These are phyloP conservation scores for Fusarium transvaalense DNA, from an alignment of 2,329 filamentous ascomycete genomes.

Conservation along the genomic window DNA sequence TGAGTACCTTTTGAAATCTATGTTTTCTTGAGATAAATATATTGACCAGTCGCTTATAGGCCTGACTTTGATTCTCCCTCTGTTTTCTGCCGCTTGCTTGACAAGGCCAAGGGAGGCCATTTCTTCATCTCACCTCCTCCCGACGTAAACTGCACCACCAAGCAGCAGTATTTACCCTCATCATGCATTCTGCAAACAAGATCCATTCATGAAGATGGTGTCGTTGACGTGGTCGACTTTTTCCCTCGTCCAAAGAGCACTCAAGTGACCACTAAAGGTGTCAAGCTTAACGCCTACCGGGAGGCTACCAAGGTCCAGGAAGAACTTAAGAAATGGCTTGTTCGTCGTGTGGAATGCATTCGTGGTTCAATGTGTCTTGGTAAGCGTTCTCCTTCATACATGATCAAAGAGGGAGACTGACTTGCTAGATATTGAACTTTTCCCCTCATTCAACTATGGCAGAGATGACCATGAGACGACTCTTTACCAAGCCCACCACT, in stretches of 20 bases:
- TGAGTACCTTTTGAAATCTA: constrained; percentile 50
- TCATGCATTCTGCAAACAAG: constrained; percentile 82
- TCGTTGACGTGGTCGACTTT: constrained; percentile 80
- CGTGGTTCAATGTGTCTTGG: constrained; percentile 73
- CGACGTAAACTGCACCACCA: constrained; percentile 71
- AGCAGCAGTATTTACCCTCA: constrained; percentile 81
- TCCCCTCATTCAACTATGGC: constrained; percentile 80
- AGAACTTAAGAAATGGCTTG: constrained; percentile 77
- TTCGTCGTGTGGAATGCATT: constrained; percentile 79
- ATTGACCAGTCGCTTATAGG: constrained; percentile 56
- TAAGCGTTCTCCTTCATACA: constrained; percentile 43
- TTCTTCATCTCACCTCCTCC: constrained; percentile 74
- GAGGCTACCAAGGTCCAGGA: constrained; percentile 67
- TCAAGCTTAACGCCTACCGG: constrained; percentile 65
- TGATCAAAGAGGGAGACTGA: constrained; percentile 1
- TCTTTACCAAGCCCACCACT: constrained; percentile 61
- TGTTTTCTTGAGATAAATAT: background rate
- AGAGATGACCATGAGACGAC: constrained; percentile 71
- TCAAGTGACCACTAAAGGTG: constrained; percentile 61
- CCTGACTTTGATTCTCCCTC: constrained; percentile 84
- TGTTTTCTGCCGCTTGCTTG: constrained; percentile 79
- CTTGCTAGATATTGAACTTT: constrained; percentile 73
- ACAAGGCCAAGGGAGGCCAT: constrained; percentile 80
- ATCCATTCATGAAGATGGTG: constrained; percentile 82
- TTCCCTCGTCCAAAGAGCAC: constrained; percentile 77